Evolutionary conservation across 139 green algal species (phyloP).

Genomic region (Picochlorum sp.): DNA sequence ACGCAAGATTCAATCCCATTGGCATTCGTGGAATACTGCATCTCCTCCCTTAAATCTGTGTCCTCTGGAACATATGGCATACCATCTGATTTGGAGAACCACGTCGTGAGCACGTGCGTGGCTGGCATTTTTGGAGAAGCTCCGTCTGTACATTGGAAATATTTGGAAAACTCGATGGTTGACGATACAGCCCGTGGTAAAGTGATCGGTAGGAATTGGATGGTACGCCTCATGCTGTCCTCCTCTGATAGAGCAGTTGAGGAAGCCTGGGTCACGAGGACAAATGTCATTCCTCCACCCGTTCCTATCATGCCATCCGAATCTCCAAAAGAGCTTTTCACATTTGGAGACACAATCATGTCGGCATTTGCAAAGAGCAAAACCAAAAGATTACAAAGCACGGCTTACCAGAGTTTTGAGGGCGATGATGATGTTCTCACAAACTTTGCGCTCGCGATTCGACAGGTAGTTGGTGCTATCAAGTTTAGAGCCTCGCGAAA

Average conservation of each 20-base stretch:
- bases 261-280: background rate
- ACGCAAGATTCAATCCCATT: background rate
- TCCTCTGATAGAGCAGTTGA: background rate
- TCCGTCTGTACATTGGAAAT: background rate
- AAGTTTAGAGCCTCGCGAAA: background rate
- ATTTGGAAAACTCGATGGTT: slow-evolving; percentile 1
- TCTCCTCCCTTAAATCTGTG: background rate
- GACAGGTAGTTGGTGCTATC: background rate
- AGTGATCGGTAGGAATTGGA: background rate
- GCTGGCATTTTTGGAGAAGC: background rate
- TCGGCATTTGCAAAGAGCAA: background rate
- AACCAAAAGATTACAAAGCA: too few relatives aligned
- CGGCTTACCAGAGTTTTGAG: background rate
- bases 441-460: background rate
- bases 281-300: background rate
- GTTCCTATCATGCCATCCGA: background rate
- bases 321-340: background rate
- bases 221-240: slow-evolving; percentile 6
- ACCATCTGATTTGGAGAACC: slow-evolving; percentile 6
- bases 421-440: slow-evolving; percentile 9
- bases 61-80: background rate
- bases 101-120: background rate
- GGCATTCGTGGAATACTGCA: background rate
- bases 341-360: background rate
- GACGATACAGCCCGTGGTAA: background rate